Percentiles rank a stretch among this genome's conserved stretches.
These are phyloP conservation scores for Triticum urartu DNA, from an alignment of 176 grass and related monocot species.

Conservation along the genomic window DNA sequence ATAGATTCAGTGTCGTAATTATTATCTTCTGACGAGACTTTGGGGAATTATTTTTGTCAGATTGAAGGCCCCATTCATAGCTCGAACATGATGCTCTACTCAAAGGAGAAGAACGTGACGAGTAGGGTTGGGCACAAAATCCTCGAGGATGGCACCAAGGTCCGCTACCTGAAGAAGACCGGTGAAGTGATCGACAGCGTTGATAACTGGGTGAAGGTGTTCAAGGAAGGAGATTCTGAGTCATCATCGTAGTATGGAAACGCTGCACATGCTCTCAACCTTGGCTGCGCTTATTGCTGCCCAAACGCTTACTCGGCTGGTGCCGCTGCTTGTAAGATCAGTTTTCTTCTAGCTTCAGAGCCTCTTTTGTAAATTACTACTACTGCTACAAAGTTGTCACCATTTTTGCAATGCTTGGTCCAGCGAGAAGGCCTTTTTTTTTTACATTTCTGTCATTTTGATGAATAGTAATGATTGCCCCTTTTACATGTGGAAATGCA, in stretches of 20 bases:
- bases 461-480: background rate
- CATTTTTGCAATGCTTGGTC: slow-evolving; percentile 21
- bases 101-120: slow-evolving; percentile 73
- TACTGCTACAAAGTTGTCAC: slow-evolving; percentile 6
- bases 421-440: background rate
- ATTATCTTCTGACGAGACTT: background rate
- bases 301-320: background rate
- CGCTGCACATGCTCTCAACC: background rate
- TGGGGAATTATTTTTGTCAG: slow-evolving; percentile 30
- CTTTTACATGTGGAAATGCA: background rate
- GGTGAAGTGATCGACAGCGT: slow-evolving; percentile 77
- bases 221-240: slow-evolving; percentile 64
- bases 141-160: slow-evolving; percentile 79
- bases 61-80: slow-evolving; percentile 91
- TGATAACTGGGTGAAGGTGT: slow-evolving; percentile 73
- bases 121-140: slow-evolving; percentile 87
- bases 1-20: background rate
- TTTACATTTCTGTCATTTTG: background rate
- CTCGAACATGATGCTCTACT: slow-evolving; percentile 98
- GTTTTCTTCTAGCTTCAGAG: background rate
- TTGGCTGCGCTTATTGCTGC: background rate
- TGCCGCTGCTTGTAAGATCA: background rate
- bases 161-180: slow-evolving; percentile 81
- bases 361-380: slow-evolving; percentile 35
- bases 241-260: background rate